These are phyloP conservation scores for Tetrahymena borealis DNA, from an alignment of 73 alveolate species.

Conservation along the genomic window DNA sequence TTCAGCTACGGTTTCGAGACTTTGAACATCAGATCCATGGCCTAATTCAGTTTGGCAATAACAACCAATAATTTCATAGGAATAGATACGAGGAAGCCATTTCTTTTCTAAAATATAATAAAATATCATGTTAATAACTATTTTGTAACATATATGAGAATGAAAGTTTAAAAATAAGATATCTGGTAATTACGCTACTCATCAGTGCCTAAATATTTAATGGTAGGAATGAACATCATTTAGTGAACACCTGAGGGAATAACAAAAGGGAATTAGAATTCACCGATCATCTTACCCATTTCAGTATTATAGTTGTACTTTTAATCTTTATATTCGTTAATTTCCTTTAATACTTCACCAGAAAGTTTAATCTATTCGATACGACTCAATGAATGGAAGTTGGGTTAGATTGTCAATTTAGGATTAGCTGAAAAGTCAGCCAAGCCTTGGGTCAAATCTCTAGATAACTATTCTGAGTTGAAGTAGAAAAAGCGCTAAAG, in stretches of 20 bases:
- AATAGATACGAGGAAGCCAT: conserved; percentile 42
- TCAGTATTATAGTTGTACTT: background rate
- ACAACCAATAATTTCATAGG: conserved; percentile 60
- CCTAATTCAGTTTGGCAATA: conserved; percentile 83
- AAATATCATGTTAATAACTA: background rate
- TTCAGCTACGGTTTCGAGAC: conserved; percentile 75
- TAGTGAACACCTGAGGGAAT: conserved; percentile 36
- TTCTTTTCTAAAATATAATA: conserved; percentile 8
- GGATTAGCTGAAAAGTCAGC: background rate
- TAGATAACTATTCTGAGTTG: background rate
- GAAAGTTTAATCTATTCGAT: background rate
- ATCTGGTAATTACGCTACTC: conserved; percentile 25
- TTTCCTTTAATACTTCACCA: background rate
- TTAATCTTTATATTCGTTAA: background rate
- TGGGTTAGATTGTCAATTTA: background rate
- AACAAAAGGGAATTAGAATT: background rate
- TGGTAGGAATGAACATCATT: conserved; percentile 47
- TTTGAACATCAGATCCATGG: conserved; percentile 76
- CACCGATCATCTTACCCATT: background rate
- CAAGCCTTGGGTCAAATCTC: background rate
- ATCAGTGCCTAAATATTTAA: conserved; percentile 58
- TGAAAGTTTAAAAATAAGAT: too few species aligned
- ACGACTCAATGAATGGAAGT: background rate
- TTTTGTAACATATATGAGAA: too few species aligned
- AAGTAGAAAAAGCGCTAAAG: background rate